Percentiles rank a stretch among this genome's conserved stretches.
Evolutionary conservation across 2,329 filamentous ascomycete species (phyloP).

Genomic region (Neobulgaria alba): DNA sequence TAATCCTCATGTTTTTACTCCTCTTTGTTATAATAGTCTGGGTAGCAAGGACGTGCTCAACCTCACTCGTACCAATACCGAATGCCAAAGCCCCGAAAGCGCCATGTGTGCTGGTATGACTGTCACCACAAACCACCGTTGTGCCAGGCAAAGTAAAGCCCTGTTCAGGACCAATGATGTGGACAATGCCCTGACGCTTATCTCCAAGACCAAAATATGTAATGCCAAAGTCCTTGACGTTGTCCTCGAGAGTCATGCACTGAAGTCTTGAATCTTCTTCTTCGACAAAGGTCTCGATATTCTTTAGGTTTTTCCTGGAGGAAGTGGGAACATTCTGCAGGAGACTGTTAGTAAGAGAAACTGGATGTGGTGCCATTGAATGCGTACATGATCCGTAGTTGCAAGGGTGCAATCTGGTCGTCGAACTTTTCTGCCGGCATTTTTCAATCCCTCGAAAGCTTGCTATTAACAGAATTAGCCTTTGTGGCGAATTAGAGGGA

Average conservation of each 20-base stretch:
- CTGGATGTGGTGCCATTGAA: not conserved
- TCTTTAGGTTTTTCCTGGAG: constrained; percentile 86
- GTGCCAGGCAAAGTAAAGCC: constrained; percentile 96
- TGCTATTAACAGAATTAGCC: constrained; percentile 46
- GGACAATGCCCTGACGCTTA: constrained; percentile 95
- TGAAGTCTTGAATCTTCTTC: constrained; percentile 90
- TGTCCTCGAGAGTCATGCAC: constrained; percentile 93
- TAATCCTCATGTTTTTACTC: constrained; percentile 98
- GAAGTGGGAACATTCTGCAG: constrained; percentile 83
- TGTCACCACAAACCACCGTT: constrained; percentile 95
- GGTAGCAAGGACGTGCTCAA: constrained; percentile 95
- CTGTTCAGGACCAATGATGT: constrained; percentile 97
- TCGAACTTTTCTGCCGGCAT: constrained; percentile 79
- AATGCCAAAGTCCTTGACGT: constrained; percentile 91
- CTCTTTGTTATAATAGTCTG: constrained; percentile 91
- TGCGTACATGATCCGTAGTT: constrained; percentile 87
- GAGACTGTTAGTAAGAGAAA: not conserved
- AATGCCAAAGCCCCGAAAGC: constrained; percentile 93
- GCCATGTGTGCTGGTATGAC: constrained; percentile 95
- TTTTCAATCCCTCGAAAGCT: constrained; percentile 93
- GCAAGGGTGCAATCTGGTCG: constrained; percentile 94
- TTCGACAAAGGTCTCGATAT: constrained; percentile 86
- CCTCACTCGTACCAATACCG: constrained; percentile 95
- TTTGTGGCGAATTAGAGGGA: constrained; percentile 2
- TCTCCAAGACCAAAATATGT: constrained; percentile 96